These are phyloP conservation scores for Nemania sp. DNA, from an alignment of 2,329 filamentous ascomycete genomes.

Conservation along the genomic window DNA sequence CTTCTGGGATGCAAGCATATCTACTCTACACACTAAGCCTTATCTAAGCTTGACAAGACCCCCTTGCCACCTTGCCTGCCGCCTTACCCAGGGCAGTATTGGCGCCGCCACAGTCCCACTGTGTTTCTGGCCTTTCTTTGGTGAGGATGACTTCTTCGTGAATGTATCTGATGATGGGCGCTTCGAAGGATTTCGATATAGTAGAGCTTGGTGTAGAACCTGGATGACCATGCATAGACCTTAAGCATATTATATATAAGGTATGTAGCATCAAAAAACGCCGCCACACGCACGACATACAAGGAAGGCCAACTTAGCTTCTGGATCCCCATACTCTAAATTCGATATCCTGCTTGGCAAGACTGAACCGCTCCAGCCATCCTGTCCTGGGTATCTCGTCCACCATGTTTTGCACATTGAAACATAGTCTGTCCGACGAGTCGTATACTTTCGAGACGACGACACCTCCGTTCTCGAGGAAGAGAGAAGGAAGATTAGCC, in stretches of 20 bases:
- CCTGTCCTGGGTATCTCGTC: neutral
- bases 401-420: slow-evolving; percentile 29
- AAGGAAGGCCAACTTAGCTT: slow-evolving; percentile 14
- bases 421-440: slow-evolving; percentile 27
- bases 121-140: neutral
- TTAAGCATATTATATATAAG: slow-evolving; percentile 23
- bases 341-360: slow-evolving; percentile 13
- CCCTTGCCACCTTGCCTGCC: slow-evolving; percentile 22
- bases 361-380: neutral
- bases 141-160: slow-evolving; percentile 20
- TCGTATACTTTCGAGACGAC: slow-evolving; percentile 29
- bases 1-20: slow-evolving; percentile 8
- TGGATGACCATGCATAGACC: slow-evolving; percentile 3
- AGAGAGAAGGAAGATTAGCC: slow-evolving; percentile 26
- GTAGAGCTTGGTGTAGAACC: slow-evolving; percentile 12
- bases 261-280: slow-evolving; percentile 12
- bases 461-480: slow-evolving; percentile 27
- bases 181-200: neutral
- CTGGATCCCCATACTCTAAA: slow-evolving; percentile 18
- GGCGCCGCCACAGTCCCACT: slow-evolving; percentile 14
- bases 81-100: slow-evolving; percentile 8
- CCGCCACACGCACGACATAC: slow-evolving; percentile 19
- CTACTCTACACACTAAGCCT: slow-evolving; percentile 24
- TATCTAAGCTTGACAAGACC: slow-evolving; percentile 18
- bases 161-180: slow-evolving; percentile 10